A percentile compares a stretch with the other conserved stretches of the same genome.
phyloP scores from a whole-genome alignment of 139 green algal genomes.

The Coelastrella sp. region DNA sequence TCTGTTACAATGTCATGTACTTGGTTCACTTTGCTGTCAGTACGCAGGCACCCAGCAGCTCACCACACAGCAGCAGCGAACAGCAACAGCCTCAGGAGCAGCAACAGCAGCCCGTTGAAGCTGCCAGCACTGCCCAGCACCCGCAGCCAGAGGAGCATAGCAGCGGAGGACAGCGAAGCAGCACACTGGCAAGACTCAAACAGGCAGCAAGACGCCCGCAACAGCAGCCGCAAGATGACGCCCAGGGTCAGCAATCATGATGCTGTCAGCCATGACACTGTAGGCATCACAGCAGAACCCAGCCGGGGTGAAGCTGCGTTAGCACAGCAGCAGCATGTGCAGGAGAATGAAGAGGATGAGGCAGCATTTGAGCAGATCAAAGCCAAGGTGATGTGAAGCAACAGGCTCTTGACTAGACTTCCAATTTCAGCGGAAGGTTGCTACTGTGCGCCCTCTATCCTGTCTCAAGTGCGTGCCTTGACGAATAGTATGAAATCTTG shows the following conservation, averaged over 20 bases:
- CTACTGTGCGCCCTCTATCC: too few relatives aligned
- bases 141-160: not conserved
- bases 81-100: not conserved
- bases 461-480: too few relatives aligned
- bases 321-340: conserved; percentile 6
- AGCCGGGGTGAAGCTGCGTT: not conserved
- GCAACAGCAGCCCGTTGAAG: conserved; percentile 1
- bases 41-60: conserved; percentile 26
- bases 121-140: not conserved
- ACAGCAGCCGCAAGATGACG: not conserved
- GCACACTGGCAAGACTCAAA: too few relatives aligned
- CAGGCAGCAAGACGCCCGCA: not conserved
- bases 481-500: too few relatives aligned
- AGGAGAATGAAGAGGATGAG: not conserved
- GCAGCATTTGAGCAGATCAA: conserved; percentile 4
- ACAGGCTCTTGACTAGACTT: too few relatives aligned
- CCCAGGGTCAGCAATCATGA: not conserved
- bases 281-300: too few relatives aligned
- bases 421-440: too few relatives aligned
- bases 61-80: conserved; percentile 25
- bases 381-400: not conserved
- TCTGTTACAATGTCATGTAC: too few relatives aligned
- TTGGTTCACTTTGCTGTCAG: not conserved
- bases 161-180: not conserved
- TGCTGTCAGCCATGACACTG: too few relatives aligned